A percentile compares a stretch with the other conserved stretches of the same genome.
These are phyloP conservation scores for Phytophthora aleatoria DNA, from an alignment of 352 stramenopile species.

Conservation along the genomic window DNA sequence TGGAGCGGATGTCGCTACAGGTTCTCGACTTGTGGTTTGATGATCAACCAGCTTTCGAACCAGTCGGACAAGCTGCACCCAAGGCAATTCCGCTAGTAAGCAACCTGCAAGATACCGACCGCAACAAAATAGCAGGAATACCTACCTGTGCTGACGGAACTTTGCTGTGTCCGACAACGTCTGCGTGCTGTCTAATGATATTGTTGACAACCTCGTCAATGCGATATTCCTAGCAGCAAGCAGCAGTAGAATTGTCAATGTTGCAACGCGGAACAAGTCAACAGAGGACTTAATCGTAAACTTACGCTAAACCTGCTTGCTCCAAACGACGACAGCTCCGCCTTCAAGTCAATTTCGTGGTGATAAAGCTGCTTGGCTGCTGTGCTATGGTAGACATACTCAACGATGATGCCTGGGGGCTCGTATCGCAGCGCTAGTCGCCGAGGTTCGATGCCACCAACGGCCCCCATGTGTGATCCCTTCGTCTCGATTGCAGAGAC, in stretches of 20 bases:
- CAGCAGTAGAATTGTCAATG: not conserved
- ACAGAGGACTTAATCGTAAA: not conserved
- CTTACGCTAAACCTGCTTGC: conserved; percentile 23
- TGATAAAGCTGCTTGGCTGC: conserved; percentile 49
- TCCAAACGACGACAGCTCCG: conserved; percentile 12
- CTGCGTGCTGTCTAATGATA: conserved; percentile 45
- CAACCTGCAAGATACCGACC: not conserved
- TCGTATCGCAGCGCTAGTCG: conserved; percentile 61
- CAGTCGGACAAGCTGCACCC: conserved; percentile 49
- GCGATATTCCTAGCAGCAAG: conserved; percentile 28
- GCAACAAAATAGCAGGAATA: not conserved
- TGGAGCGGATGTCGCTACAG: conserved; percentile 2
- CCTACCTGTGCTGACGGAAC: conserved; percentile 55
- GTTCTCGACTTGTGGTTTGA: not conserved
- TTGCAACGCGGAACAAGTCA: not conserved
- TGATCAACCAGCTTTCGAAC: conserved; percentile 47
- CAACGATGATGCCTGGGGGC: conserved; percentile 61
- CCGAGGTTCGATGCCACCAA: conserved; percentile 44
- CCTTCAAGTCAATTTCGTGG: conserved; percentile 62
- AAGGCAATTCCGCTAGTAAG: not conserved
- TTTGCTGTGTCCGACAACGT: conserved; percentile 45
- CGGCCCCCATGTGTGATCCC: conserved; percentile 21
- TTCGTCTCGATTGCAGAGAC: not conserved
- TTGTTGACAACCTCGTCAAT: conserved; percentile 43
- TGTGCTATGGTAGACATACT: conserved; percentile 47